Evolutionary conservation across 2,329 filamentous ascomycete species (phyloP).

Genomic region (Dactylella cylindrospora): DNA sequence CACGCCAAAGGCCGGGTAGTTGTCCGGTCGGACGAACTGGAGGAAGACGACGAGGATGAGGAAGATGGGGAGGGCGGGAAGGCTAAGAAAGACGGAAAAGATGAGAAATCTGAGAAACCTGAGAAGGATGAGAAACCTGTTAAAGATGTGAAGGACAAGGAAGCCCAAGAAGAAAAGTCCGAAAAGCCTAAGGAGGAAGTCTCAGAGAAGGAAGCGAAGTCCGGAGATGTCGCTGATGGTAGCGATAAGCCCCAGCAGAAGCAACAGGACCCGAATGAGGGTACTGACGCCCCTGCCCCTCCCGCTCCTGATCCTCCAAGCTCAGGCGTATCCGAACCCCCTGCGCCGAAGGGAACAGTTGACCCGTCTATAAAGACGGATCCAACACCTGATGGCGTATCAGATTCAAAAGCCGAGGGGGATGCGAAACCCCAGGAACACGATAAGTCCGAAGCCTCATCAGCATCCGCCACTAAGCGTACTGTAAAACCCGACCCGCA

Average conservation of each 20-base stretch:
- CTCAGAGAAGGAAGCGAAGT: conserved; percentile 7
- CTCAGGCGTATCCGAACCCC: conserved; percentile 16
- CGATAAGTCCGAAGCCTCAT: not conserved
- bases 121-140: conserved; percentile 4
- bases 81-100: conserved; percentile 53
- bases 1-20: conserved; percentile 64
- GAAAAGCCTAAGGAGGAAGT: conserved; percentile 48
- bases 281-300: conserved; percentile 7
- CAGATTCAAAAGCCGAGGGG: no score
- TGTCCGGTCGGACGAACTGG: conserved; percentile 48
- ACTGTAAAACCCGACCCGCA: not conserved
- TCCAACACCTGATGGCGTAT: no score
- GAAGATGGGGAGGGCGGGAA: conserved; percentile 52
- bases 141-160: conserved; percentile 3
- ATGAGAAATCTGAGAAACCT: conserved; percentile 46
- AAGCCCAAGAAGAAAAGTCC: conserved; percentile 25
- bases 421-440: no score
- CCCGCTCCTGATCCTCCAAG: conserved; percentile 21
- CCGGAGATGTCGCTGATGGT: not conserved
- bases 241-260: not conserved
- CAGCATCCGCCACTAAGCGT: not conserved
- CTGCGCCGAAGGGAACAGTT: conserved; percentile 4
- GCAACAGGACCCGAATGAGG: not conserved
- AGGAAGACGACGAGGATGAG: conserved; percentile 57
- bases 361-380: not conserved